Conservation (phyloP, 1,284 basidiomycete species). For the Rhodotorula sp. region DNA sequence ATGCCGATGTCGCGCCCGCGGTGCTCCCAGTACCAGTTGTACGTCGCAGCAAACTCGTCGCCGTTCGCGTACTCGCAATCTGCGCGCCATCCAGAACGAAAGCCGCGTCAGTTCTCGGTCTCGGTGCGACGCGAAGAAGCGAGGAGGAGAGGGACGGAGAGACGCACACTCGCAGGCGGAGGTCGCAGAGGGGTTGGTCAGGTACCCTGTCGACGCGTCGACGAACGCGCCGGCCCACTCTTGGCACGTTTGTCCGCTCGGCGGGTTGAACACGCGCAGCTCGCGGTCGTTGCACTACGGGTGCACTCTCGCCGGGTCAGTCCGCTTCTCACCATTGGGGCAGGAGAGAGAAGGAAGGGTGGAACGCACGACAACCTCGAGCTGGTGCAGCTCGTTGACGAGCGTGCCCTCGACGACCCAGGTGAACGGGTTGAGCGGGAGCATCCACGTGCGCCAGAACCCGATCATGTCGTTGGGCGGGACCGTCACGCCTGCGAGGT, state of each 20-base stretch:
- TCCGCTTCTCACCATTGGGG: slow-evolving; percentile 45
- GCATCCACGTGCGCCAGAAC: slow-evolving; percentile 69
- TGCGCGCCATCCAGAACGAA: no score
- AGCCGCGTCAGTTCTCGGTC: no score
- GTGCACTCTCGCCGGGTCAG: slow-evolving; percentile 21
- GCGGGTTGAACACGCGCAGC: slow-evolving; percentile 45
- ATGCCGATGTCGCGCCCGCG: slow-evolving; percentile 15
- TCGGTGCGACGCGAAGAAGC: no score
- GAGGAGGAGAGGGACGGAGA: slow-evolving; percentile 41
- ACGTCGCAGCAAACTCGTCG: slow-evolving; percentile 67
- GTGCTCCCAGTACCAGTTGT: slow-evolving; percentile 66
- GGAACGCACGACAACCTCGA: slow-evolving; percentile 56
- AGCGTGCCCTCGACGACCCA: slow-evolving; percentile 60
- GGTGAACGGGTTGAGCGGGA: slow-evolving; percentile 53
- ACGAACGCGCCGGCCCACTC: slow-evolving; percentile 44
- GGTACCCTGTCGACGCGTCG: slow-evolving; percentile 64
- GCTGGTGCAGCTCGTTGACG: slow-evolving; percentile 74
- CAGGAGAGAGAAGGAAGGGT: slow-evolving; percentile 38
- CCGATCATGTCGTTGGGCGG: slow-evolving; percentile 58
- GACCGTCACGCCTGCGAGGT: slow-evolving; percentile 38
- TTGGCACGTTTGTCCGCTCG: slow-evolving; percentile 49
- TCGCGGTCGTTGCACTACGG: slow-evolving; percentile 24
- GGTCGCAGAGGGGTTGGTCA: slow-evolving; percentile 69
- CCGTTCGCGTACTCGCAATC: slow-evolving; percentile 59
- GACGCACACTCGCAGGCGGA: slow-evolving; percentile 60